Evolutionary conservation across 176 grass and related monocot genomes (phyloP).

Genomic region (Cymbopogon citratus): DNA sequence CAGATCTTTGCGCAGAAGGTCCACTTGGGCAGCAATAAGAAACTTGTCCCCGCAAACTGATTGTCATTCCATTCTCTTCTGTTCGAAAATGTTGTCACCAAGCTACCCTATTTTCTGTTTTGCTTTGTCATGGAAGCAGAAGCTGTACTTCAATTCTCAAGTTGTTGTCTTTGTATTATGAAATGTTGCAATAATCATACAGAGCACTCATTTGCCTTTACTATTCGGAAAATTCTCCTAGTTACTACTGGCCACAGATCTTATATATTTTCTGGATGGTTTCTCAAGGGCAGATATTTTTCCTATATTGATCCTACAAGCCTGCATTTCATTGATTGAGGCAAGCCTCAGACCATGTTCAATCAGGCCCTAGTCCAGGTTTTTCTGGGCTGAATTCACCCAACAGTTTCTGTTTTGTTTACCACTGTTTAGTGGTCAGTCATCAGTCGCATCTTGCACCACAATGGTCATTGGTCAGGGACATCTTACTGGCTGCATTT

Average conservation of each 20-base stretch:
- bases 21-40: conserved; percentile 20
- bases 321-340: not conserved
- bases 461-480: not conserved
- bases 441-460: not conserved
- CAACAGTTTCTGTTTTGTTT: not conserved
- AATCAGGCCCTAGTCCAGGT: not conserved
- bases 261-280: not conserved
- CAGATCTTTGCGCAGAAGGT: not conserved
- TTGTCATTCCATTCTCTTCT: not conserved
- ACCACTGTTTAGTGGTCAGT: not conserved
- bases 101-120: not conserved
- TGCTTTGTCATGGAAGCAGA: not conserved
- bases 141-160: not conserved
- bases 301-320: not conserved
- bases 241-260: not conserved
- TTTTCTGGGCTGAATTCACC: not conserved
- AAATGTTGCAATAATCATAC: conserved; percentile 27
- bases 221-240: not conserved
- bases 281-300: not conserved
- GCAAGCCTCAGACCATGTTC: not conserved
- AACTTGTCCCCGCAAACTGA: not conserved
- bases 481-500: too few relatives aligned
- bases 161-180: not conserved
- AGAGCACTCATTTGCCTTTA: not conserved
- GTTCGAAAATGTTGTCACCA: not conserved